Percentiles rank a stretch among this genome's conserved stretches.
Conservation (phyloP, 1,284 basidiomycete genomes). For the Porodaedalea pini region DNA sequence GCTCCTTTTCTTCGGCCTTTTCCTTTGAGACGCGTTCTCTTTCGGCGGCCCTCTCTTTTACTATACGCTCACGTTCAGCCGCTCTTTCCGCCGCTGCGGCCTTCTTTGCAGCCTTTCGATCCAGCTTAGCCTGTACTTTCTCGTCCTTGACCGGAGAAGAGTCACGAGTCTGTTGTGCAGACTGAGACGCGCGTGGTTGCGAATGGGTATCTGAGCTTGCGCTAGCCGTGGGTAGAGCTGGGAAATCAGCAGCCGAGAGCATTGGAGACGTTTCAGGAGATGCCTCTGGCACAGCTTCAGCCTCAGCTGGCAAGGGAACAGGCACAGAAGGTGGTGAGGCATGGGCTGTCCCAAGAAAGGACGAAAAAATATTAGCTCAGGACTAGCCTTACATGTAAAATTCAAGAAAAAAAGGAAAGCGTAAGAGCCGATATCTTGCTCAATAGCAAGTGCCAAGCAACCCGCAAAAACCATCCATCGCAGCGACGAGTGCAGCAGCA, state of each 20-base stretch:
- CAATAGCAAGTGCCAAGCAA: background rate
- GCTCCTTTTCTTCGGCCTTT: conserved; percentile 34
- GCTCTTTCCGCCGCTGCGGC: conserved; percentile 29
- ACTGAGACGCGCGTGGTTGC: conserved; percentile 30
- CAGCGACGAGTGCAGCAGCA: background rate
- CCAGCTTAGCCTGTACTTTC: conserved; percentile 30
- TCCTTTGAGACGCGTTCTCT: conserved; percentile 29
- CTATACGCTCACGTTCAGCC: too few relatives aligned
- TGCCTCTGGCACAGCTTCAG: conserved; percentile 44
- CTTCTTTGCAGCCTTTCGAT: conserved; percentile 38
- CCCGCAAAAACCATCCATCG: background rate
- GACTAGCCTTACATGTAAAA: conserved; percentile 5
- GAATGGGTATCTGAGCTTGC: conserved; percentile 29
- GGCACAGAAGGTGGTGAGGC: conserved; percentile 16
- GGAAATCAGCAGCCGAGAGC: conserved; percentile 71
- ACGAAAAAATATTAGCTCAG: conserved; percentile 12
- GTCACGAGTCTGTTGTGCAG: conserved; percentile 18
- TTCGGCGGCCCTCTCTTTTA: too few relatives aligned
- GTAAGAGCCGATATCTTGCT: background rate
- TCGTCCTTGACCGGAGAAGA: conserved; percentile 34
- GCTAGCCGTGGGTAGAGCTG: conserved; percentile 44
- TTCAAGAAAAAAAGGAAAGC: background rate
- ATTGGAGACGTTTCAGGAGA: conserved; percentile 42
- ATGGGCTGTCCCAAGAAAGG: conserved; percentile 4
- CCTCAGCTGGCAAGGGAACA: conserved; percentile 30